Evolutionary conservation across 169 alveolate species (phyloP).

Genomic region (Cryptosporidium ubiquitum): DNA sequence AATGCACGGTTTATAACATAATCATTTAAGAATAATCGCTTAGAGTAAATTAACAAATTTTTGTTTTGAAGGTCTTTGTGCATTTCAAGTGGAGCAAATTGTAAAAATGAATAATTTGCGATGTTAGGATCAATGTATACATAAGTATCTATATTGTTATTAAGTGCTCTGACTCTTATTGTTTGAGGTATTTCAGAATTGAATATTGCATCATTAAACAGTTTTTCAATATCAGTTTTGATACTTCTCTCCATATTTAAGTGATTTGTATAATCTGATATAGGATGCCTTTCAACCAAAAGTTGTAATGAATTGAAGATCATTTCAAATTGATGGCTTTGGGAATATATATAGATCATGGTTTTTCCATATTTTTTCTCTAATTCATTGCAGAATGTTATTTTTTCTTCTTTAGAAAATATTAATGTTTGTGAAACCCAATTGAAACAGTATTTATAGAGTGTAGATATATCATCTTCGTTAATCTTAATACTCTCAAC

Average conservation of each 20-base stretch:
- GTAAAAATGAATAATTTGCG: background rate
- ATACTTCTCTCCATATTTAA: background rate
- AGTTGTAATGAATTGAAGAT: background rate
- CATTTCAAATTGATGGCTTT: conserved; percentile 18
- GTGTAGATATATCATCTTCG: background rate
- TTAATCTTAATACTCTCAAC: background rate
- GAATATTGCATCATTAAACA: background rate
- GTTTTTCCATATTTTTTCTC: conserved; percentile 50
- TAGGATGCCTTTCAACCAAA: conserved; percentile 35
- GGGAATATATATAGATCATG: conserved; percentile 29
- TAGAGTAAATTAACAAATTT: background rate
- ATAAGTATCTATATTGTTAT: background rate
- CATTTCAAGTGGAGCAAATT: conserved; percentile 44
- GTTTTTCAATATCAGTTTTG: background rate
- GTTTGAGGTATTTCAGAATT: background rate
- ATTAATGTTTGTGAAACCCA: background rate
- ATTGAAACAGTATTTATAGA: conserved; percentile 1
- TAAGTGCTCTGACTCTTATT: conserved; percentile 4
- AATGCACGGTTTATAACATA: background rate
- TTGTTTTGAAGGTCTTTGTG: background rate
- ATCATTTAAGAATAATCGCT: conserved; percentile 6
- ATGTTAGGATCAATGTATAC: conserved; percentile 13
- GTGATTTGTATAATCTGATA: conserved; percentile 16
- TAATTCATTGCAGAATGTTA: conserved; percentile 28
- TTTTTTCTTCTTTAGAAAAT: background rate